Conservation (phyloP, 176 grass and related monocot species). For the Triticum turgidum region DNA sequence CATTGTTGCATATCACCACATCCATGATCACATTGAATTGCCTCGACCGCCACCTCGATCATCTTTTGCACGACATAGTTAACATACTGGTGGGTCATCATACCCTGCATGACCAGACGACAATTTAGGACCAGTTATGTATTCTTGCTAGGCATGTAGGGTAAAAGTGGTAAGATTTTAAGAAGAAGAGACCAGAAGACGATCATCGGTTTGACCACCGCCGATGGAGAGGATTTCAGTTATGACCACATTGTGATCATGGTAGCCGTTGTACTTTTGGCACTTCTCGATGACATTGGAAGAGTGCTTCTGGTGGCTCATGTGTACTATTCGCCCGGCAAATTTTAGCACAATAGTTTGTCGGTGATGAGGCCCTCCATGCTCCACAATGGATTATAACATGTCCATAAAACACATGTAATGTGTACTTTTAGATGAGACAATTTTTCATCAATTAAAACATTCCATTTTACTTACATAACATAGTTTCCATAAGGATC, state of each 20-base stretch:
- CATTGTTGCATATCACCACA: not conserved
- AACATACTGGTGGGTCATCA: constrained; percentile 39
- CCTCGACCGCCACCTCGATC: not conserved
- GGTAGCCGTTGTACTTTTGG: constrained; percentile 25
- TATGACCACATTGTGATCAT: constrained; percentile 33
- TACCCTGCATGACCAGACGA: constrained; percentile 4
- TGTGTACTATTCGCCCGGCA: constrained; percentile 16
- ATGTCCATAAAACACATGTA: not conserved
- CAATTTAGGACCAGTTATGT: not conserved
- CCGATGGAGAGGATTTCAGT: constrained; percentile 38
- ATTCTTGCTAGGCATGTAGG: not conserved
- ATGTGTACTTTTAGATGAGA: not conserved
- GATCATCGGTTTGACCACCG: not conserved
- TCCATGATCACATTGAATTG: not conserved
- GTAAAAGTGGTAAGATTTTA: not conserved
- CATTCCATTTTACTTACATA: constrained; percentile 40
- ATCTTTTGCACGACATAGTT: constrained; percentile 41
- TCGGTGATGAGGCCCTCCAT: constrained; percentile 27
- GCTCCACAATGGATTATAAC: constrained; percentile 48
- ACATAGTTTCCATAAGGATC: constrained; percentile 59
- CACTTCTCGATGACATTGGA: constrained; percentile 62
- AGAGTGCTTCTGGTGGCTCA: constrained; percentile 55
- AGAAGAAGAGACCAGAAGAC: constrained; percentile 22
- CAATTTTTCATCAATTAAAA: not conserved
- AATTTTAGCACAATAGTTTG: constrained; percentile 35